A percentile compares a stretch with the other conserved stretches of the same genome.
Conservation (phyloP, 2,329 filamentous ascomycete species). For the Trichoderma guizhouense region DNA sequence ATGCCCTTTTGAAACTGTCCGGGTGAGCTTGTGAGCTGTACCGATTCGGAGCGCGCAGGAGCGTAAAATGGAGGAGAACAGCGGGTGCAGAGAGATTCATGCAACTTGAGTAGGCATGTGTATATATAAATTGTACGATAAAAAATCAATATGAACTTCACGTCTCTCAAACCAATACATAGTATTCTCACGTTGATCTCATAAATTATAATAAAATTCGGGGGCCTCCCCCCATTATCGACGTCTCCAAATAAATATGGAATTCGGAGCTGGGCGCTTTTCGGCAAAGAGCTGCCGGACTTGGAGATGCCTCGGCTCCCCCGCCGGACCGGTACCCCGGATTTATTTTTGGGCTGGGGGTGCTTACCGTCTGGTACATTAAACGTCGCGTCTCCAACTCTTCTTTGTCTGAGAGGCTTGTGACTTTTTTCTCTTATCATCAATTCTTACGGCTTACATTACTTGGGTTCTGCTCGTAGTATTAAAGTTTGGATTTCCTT, state of each 20-base stretch:
- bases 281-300: not conserved
- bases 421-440: not conserved
- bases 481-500: not conserved
- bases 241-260: not conserved
- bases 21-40: not conserved
- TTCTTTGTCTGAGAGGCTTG: not conserved
- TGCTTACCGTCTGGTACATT: not conserved
- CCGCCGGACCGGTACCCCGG: not conserved
- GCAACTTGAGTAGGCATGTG: not conserved
- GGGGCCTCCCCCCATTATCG: not conserved
- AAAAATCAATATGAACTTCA: not conserved
- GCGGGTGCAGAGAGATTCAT: not conserved
- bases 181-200: not conserved
- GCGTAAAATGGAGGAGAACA: not conserved
- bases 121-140: not conserved
- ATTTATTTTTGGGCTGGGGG: not conserved
- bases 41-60: not conserved
- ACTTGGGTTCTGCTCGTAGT: not conserved
- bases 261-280: not conserved
- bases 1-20: not conserved
- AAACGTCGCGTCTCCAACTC: not conserved
- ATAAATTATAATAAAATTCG: not conserved
- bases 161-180: not conserved
- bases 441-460: not conserved
- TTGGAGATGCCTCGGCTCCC: constrained; percentile 29